Evolutionary conservation across 1,139 yeast species (phyloP).

Genomic region (Taphrina confusa): DNA sequence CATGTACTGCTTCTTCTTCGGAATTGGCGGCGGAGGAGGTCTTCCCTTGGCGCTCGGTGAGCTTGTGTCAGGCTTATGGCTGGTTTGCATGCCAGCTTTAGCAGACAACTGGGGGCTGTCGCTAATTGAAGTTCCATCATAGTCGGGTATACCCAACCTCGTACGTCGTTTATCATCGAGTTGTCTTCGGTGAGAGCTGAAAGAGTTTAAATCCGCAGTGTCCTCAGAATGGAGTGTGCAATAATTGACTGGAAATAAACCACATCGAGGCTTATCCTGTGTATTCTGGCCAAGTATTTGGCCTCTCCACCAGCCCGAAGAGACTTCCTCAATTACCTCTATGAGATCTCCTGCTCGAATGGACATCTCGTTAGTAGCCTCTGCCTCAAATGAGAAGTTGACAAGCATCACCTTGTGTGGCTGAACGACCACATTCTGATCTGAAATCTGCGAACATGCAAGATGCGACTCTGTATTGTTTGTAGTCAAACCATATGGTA

Average conservation of each 20-base stretch:
- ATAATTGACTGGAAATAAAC: conserved; percentile 40
- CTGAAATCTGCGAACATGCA: not conserved
- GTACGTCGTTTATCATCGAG: too few species aligned
- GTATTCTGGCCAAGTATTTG: conserved; percentile 35
- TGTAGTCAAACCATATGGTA: not conserved
- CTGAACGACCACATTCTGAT: not conserved
- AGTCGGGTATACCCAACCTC: too few species aligned
- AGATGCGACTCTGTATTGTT: not conserved
- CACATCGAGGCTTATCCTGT: conserved; percentile 23
- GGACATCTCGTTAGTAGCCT: conserved; percentile 39
- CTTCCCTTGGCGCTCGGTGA: not conserved
- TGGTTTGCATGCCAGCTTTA: too few species aligned
- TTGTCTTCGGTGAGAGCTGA: too few species aligned
- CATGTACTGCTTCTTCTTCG: conserved; percentile 4
- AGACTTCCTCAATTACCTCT: conserved; percentile 39
- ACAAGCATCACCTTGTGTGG: not conserved
- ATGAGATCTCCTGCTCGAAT: conserved; percentile 40
- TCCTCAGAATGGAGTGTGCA: conserved; percentile 34
- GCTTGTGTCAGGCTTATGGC: too few species aligned
- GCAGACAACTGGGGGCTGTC: too few species aligned
- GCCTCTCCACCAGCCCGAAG: conserved; percentile 42
- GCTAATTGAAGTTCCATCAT: too few species aligned
- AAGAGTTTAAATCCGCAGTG: too few species aligned
- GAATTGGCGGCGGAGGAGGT: conserved; percentile 17
- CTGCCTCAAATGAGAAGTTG: conserved; percentile 40